These are phyloP conservation scores for Clathrospora elynae DNA, from an alignment of 2,329 filamentous ascomycete genomes.

Conservation along the genomic window DNA sequence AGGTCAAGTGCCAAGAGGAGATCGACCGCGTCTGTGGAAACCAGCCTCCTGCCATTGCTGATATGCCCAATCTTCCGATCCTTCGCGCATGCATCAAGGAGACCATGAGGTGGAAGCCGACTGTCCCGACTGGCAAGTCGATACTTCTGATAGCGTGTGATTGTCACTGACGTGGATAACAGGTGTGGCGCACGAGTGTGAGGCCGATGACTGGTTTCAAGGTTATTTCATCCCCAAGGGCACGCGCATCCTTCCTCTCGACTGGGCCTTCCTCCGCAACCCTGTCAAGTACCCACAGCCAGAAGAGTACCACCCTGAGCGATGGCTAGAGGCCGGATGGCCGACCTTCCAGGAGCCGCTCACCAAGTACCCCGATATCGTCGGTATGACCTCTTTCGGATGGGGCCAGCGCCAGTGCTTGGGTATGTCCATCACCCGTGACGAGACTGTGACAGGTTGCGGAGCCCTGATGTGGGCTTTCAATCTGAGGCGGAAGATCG, in stretches of 20 bases:
- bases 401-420: constrained; percentile 68
- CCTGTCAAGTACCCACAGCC: constrained; percentile 65
- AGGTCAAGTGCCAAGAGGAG: constrained; percentile 43
- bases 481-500: constrained; percentile 56
- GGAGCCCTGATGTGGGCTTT: constrained; percentile 57
- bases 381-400: constrained; percentile 68
- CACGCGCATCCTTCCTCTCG: constrained; percentile 45
- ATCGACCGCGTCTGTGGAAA: constrained; percentile 37
- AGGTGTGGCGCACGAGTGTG: constrained; percentile 59
- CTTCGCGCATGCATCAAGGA: constrained; percentile 56
- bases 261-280: constrained; percentile 52
- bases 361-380: constrained; percentile 66
- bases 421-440: constrained; percentile 66
- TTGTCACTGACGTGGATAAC: constrained; percentile 11
- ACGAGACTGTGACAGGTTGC: constrained; percentile 58
- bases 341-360: constrained; percentile 69
- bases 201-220: constrained; percentile 57
- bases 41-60: constrained; percentile 39
- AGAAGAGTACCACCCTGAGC: constrained; percentile 66
- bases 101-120: constrained; percentile 54
- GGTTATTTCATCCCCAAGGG: constrained; percentile 59
- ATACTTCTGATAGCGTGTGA: constrained; percentile 14
- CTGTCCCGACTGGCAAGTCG: constrained; percentile 50
- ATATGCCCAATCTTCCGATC: constrained; percentile 51
- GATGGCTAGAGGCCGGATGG: constrained; percentile 66